These are phyloP conservation scores for Talaromyces atroroseus DNA, from an alignment of 2,329 filamentous ascomycete species.

Conservation along the genomic window DNA sequence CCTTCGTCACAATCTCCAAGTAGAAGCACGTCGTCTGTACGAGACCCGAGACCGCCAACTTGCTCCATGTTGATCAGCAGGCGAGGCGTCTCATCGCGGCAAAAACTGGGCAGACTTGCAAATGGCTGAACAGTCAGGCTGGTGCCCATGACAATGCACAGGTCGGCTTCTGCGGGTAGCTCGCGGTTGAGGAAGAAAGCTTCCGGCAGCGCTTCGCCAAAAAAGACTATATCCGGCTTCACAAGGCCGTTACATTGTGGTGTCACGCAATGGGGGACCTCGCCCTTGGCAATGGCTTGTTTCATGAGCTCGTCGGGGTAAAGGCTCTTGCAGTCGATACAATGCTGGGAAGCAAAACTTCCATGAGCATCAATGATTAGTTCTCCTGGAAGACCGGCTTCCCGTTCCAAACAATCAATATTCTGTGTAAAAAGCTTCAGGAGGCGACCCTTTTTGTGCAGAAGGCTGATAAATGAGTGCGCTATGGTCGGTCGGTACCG, in stretches of 20 bases:
- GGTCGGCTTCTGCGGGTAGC: conserved; percentile 60
- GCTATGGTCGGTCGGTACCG: conserved; percentile 83
- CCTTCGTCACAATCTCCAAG: conserved; percentile 80
- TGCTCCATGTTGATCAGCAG: conserved; percentile 81
- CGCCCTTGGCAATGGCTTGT: conserved; percentile 58
- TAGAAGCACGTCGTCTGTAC: conserved; percentile 77
- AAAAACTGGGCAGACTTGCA: conserved; percentile 67
- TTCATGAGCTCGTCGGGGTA: conserved; percentile 73
- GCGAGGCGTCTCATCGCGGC: conserved; percentile 59
- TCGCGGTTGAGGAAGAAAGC: conserved; percentile 58
- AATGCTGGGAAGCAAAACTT: conserved; percentile 85
- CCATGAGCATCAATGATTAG: conserved; percentile 91
- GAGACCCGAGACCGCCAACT: conserved; percentile 71
- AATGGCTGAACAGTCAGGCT: conserved; percentile 87
- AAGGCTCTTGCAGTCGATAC: conserved; percentile 73
- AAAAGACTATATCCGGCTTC: conserved; percentile 94
- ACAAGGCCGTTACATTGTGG: conserved; percentile 68
- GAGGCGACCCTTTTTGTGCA: conserved; percentile 72
- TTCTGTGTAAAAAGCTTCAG: conserved; percentile 94
- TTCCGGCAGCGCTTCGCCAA: conserved; percentile 67
- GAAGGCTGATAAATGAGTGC: conserved; percentile 79
- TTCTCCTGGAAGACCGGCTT: conserved; percentile 74
- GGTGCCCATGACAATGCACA: conserved; percentile 82
- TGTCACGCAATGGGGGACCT: conserved; percentile 64
- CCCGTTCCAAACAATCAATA: conserved; percentile 88